Base-by-base conservation (phyloP, 805 yeast species). In the Zygosaccharomyces bailii region DNA sequence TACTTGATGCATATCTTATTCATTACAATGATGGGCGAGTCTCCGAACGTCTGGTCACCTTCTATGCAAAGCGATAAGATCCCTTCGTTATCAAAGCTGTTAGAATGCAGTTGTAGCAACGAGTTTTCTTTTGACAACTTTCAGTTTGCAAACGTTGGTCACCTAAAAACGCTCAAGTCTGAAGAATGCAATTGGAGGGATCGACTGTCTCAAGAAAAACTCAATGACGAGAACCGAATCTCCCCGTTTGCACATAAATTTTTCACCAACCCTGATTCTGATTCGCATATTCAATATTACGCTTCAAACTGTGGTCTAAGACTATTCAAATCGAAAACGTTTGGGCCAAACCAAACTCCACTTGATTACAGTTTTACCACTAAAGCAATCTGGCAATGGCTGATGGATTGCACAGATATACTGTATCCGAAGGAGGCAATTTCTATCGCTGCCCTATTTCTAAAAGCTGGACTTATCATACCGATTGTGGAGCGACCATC, bases 211-310 rank as follows among this genome's bases (percentile, higher is more conserved):
- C 43, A 39, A 5, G 39, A 25, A 7, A 43, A 49, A 9, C 30
- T 60, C 17, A 41, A 49, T 14, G 50, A 57, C 16, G 51, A 53
- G 33, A 19, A 34, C 4, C 56, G 72, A 42, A 52, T 47, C 4
- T 80, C 86, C 4, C 95, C 96, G 0, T 81, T 84, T 51, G 76
- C 79, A 44, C 95, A 86, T 56, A 73, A 76, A 32, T 86, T 76
- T 56, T 88, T 88, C 67, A 81, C 91, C 3, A 90, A 90, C 55
- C 97, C 97, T 0, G 95, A 85, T 57, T 84, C 95, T 0, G 91
- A 85, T 51, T 72, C 95, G 0, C 86, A 81, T 57, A 62, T 78
- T 6, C 97, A 90, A 60, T 89, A 89, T 60, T 89, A 82, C 59
- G 80, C 78, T 4, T 77, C 90, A 0, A 55, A 67, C 18, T 67